Evolutionary conservation across 139 green algal species (phyloP), one percentile per base, ranked within the genome.

Genomic region (Chlamydomonas sp.): DNA sequence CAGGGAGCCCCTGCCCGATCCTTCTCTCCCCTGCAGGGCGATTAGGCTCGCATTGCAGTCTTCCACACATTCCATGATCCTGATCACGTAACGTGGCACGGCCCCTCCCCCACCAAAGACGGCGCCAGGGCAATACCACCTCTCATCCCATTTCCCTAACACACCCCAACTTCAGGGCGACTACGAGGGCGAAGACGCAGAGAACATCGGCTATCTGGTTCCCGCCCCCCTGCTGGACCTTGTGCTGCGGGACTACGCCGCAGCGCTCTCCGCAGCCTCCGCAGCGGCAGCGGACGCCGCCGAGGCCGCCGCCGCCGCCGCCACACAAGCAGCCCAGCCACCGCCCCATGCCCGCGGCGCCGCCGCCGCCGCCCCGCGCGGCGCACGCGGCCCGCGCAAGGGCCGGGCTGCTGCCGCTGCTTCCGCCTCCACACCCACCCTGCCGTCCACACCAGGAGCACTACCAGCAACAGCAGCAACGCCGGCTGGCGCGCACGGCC

Each of bases 221-320:
- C 97, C 97, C 49, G 93, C 94, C 31, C 93, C 93, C n/a, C 93
- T 99, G 20, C 95, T 99, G 49, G 78, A 92, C 73, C 97, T 98
- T 80, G 74, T 99, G 84, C 92, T 99, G 17, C 68, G 83, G 1
- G 97, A 99, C 88, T 97, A 93, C 87, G 72, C 86, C 62, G 68
- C 64, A 8, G 67, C 60, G 4, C 14, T 84, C 58, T 57, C 57
- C 62, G 14, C 68, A 83, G 57, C 68, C 15, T 6, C 68, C 3
- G 17, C 68, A 74, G 68, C 15, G 1, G 68, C 16, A n/a, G 68
- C 0, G 12, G 71, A n/a, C 71, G n/a, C n/a, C n/a, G 49, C 6
- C 66, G 59, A 31, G 16, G 59, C 66, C 68, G 59, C 66, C 17
- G 15, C 69, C 58, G 61, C 58, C n/a, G 73, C 12, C 20, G 2